phyloP scores from a whole-genome alignment of 2,329 filamentous ascomycete species.

The Cladosporium sp. region DNA sequence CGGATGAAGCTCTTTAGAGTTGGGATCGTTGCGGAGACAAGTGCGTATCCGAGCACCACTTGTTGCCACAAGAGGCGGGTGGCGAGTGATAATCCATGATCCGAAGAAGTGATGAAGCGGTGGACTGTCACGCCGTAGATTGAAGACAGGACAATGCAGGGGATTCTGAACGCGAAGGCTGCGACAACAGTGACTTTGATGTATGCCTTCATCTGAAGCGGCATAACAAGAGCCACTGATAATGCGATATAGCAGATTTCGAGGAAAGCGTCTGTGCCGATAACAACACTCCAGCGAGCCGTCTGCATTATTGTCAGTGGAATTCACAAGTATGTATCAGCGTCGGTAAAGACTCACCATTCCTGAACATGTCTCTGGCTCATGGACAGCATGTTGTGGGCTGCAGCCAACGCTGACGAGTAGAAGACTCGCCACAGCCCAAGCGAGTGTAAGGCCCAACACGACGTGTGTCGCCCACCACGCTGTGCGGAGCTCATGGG shows the following conservation, averaged over 20 bases:
- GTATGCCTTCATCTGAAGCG: constrained; percentile 26
- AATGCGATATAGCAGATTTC: constrained; percentile 24
- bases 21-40: constrained; percentile 28
- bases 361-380: constrained; percentile 16
- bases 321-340: neutral
- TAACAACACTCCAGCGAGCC: constrained; percentile 24
- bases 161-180: constrained; percentile 27
- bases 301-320: constrained; percentile 13
- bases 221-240: constrained; percentile 23
- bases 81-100: constrained; percentile 21
- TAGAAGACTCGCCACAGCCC: constrained; percentile 25
- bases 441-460: constrained; percentile 19
- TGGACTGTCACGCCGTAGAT: constrained; percentile 16
- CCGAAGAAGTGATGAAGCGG: constrained; percentile 19
- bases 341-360: constrained; percentile 14
- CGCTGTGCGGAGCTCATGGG: constrained; percentile 21
- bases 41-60: constrained; percentile 27
- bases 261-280: constrained; percentile 24
- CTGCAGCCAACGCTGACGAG: constrained; percentile 19
- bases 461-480: constrained; percentile 18
- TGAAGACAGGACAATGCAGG: constrained; percentile 20
- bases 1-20: constrained; percentile 28
- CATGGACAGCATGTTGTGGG: constrained; percentile 14
- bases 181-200: constrained; percentile 28
- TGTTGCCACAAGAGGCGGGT: constrained; percentile 26